phyloP scores from a whole-genome alignment of 2,329 filamentous ascomycete genomes.

The Corniculantispora saksenae region DNA sequence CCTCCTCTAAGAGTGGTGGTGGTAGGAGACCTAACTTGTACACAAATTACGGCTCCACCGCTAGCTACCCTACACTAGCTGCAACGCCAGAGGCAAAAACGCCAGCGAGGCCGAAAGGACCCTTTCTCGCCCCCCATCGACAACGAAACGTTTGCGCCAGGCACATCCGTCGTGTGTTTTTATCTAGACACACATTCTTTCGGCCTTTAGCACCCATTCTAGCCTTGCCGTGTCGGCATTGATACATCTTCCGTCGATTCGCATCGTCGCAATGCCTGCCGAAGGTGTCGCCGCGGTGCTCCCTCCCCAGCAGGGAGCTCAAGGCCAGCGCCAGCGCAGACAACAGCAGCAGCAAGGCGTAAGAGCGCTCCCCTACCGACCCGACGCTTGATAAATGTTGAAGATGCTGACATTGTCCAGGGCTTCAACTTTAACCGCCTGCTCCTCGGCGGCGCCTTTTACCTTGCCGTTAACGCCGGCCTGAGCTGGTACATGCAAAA shows the following conservation, averaged over 20 bases:
- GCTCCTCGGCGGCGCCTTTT: conserved; percentile 54
- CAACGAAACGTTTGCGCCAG: not conserved
- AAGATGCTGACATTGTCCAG: conserved; percentile 23
- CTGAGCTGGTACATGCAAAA: conserved; percentile 56
- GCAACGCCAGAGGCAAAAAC: not conserved
- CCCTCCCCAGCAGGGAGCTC: conserved; percentile 16
- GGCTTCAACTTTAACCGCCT: conserved; percentile 46
- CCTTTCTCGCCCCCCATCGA: not conserved
- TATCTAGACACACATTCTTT: not conserved
- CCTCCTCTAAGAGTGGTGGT: too few relatives aligned
- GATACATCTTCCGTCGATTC: not conserved
- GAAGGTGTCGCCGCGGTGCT: conserved; percentile 17
- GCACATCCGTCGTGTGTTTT: conserved; percentile 12
- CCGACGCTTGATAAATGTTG: not conserved
- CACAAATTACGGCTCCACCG: too few relatives aligned
- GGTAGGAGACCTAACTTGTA: too few relatives aligned
- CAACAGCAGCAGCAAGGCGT: conserved; percentile 23
- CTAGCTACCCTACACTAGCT: too few relatives aligned
- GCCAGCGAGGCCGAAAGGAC: not conserved
- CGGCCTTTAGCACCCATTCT: not conserved
- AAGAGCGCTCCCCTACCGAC: conserved; percentile 6
- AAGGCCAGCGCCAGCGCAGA: conserved; percentile 14
- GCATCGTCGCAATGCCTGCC: conserved; percentile 5
- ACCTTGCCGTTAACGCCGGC: conserved; percentile 59
- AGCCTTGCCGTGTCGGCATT: not conserved